These are phyloP conservation scores for Udeniomyces megalosporus DNA, from an alignment of 768 basidiomycete species.

Conservation along the genomic window DNA sequence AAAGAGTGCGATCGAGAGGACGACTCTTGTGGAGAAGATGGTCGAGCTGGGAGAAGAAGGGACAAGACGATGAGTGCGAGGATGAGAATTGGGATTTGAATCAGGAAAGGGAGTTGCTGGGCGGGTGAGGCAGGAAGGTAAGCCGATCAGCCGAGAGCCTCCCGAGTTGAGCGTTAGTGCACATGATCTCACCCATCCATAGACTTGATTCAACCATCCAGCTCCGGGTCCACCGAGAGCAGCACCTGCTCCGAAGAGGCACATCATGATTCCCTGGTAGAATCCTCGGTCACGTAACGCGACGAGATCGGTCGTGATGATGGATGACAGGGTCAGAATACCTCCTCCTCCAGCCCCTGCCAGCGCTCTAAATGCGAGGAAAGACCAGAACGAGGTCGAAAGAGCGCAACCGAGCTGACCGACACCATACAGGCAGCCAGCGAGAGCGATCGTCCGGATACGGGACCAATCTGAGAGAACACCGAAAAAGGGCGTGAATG, in stretches of 20 bases:
- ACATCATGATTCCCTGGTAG: constrained; percentile 3
- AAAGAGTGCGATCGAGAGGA: not conserved
- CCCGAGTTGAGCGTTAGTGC: not conserved
- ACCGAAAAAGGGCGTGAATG: constrained; percentile 8
- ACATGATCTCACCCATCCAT: not conserved
- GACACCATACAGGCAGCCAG: not conserved
- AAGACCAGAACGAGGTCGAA: not conserved
- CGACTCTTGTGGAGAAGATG: not conserved
- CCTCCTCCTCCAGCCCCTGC: constrained; percentile 9
- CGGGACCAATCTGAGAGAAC: not conserved
- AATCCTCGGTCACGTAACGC: constrained; percentile 5
- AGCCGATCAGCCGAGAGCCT: not conserved
- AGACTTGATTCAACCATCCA: not conserved
- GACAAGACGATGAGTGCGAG: not conserved
- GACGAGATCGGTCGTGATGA: constrained; percentile 14
- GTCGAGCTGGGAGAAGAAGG: constrained; percentile 2
- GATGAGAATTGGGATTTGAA: constrained; percentile 3
- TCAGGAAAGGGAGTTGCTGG: constrained; percentile 1
- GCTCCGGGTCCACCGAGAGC: constrained; percentile 6
- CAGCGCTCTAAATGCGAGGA: not conserved
- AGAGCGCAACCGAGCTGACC: not conserved
- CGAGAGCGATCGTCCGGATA: not conserved
- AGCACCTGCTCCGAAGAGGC: constrained; percentile 2
- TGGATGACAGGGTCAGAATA: not conserved
- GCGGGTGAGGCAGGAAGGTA: not conserved